Percentiles rank a stretch among this genome's conserved stretches.
Conservation (phyloP, 2,329 filamentous ascomycete genomes). For the Neopestalotiopsis sp. region DNA sequence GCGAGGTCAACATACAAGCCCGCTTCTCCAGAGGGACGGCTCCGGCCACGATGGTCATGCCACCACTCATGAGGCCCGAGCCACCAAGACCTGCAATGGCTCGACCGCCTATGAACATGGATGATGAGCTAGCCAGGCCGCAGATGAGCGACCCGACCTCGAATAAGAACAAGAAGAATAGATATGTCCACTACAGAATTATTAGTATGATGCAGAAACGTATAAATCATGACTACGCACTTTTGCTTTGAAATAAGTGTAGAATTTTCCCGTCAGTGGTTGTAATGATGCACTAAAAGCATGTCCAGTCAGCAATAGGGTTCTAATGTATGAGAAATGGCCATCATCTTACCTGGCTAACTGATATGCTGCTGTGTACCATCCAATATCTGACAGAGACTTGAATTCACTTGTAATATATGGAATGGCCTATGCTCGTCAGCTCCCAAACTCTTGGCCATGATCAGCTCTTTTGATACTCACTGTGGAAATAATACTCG, state of each 20-base stretch:
- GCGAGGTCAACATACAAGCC: too few relatives aligned
- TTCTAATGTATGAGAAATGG: background rate
- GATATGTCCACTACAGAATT: slow-evolving; percentile 36
- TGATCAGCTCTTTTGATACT: slow-evolving; percentile 13
- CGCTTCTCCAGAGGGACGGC: slow-evolving; percentile 42
- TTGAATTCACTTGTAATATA: slow-evolving; percentile 23
- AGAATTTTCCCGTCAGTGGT: slow-evolving; percentile 43
- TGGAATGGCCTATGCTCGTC: slow-evolving; percentile 19
- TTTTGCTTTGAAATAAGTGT: slow-evolving; percentile 42
- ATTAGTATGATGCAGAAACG: background rate
- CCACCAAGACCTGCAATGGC: slow-evolving; percentile 56
- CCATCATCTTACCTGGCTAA: slow-evolving; percentile 16
- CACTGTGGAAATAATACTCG: slow-evolving; percentile 58
- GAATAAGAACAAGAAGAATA: slow-evolving; percentile 51
- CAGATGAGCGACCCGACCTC: slow-evolving; percentile 59
- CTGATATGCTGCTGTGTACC: slow-evolving; percentile 23
- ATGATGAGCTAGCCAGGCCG: slow-evolving; percentile 47
- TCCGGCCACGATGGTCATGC: slow-evolving; percentile 52
- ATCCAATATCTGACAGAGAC: slow-evolving; percentile 22
- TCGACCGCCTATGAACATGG: slow-evolving; percentile 57
- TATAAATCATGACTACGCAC: slow-evolving; percentile 21
- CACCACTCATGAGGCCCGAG: slow-evolving; percentile 53
- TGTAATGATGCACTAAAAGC: slow-evolving; percentile 19
- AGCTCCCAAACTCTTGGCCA: background rate
- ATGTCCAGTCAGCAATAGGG: background rate